Evolutionary conservation across 768 basidiomycete genomes (phyloP).

Genomic region (Termitomyces sp.): DNA sequence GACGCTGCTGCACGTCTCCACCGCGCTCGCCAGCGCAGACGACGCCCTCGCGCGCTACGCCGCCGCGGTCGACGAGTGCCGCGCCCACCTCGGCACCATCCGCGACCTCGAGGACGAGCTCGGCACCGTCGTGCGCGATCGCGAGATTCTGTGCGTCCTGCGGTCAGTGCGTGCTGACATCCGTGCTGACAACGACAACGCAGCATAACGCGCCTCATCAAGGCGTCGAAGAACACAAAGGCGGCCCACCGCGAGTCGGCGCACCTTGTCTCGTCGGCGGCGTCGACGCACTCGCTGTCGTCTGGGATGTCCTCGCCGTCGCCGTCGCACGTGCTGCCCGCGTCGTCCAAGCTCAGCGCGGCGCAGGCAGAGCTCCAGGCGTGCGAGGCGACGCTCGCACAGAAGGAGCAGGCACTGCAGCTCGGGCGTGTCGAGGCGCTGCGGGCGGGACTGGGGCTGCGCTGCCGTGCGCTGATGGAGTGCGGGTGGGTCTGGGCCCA

Average conservation of each 20-base stretch:
- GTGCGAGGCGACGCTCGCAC: constrained; percentile 69
- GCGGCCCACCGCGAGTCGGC: constrained; percentile 9
- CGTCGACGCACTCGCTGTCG: constrained; percentile 37
- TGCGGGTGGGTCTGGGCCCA: constrained; percentile 68
- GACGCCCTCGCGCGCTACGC: no score
- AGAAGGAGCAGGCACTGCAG: constrained; percentile 63
- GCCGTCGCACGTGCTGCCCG: background rate
- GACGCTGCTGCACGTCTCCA: no score
- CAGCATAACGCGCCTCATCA: constrained; percentile 77
- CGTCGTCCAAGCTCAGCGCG: constrained; percentile 47
- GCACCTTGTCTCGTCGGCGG: no score
- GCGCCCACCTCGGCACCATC: no score
- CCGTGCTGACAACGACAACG: no score
- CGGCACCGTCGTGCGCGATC: no score
- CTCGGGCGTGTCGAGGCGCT: constrained; percentile 47
- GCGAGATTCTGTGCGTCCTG: no score
- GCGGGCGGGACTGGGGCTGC: constrained; percentile 52
- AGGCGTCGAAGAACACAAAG: constrained; percentile 57
- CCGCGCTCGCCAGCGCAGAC: no score
- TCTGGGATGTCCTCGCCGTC: constrained; percentile 23
- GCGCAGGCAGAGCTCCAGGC: constrained; percentile 80
- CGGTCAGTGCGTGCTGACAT: no score
- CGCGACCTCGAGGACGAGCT: no score
- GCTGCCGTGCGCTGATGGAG: constrained; percentile 62
- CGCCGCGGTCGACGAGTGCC: no score